Evolutionary conservation across 306 rosid genomes (phyloP), one percentile per base, ranked within the genome.

Genomic region (Biancaea sappan): DNA sequence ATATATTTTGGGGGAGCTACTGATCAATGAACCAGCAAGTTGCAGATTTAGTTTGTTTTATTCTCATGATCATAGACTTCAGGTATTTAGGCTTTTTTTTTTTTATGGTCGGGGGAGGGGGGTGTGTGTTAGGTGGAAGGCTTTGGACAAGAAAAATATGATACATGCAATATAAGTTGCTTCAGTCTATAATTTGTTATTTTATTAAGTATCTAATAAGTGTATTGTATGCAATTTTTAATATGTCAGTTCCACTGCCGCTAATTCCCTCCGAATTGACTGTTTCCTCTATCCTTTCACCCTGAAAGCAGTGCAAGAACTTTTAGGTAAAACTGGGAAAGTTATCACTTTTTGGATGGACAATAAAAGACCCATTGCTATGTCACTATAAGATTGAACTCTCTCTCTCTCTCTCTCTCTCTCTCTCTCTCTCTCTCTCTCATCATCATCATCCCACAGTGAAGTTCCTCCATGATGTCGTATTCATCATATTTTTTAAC

Each of bases 321-420:
- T 94, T 88, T 76, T 94, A 31, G 96, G 96, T 28, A 91, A 89
- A 84, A 91, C 92, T 66, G 97, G 98, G 63, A 79, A 63, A 21
- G 91, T 94, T 29, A 60, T 81, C 66, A 84, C 84, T 78, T 94
- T 94, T 84, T 94, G 98, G 98, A 94, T 94, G 97, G 98, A 94
- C 85, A 97, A 89, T 84, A 94, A 66, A 94, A 94, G 86, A 91
- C 98, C 57, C 98, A 94, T 79, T 94, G 98, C 92, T 94, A 81
- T 79, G 96, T 94, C 61, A 89, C 98, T 34, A 97, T 94, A 85
- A 86, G 94, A 40, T 43, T 73, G 11, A 12, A 34, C 26, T 68
- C 71, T 50, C 65, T 74, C 79, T 60, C 70, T n/a, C 50, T 51
- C 52, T 28, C n/a, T n/a, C n/a, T n/a, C n/a, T n/a, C n/a, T n/a